phyloP scores from a whole-genome alignment of 768 basidiomycete genomes.

The Tubosaeta sp. region DNA sequence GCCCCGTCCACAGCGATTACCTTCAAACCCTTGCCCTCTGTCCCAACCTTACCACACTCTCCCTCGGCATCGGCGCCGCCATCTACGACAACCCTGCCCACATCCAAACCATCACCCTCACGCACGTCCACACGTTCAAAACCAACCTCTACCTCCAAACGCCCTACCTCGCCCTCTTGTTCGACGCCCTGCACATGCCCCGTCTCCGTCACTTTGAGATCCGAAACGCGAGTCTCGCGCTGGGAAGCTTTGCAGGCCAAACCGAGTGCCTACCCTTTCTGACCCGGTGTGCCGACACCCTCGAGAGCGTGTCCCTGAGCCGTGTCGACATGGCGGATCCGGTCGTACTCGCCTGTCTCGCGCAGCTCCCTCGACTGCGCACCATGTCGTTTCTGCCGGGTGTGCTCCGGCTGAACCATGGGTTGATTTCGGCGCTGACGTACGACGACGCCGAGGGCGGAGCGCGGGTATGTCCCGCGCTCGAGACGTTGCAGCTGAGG shows the following conservation, averaged over 20 bases:
- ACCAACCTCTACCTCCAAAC: constrained; percentile 26
- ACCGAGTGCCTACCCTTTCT: constrained; percentile 27
- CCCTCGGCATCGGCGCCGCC: constrained; percentile 21
- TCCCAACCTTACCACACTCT: constrained; percentile 26
- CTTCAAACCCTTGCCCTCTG: constrained; percentile 21
- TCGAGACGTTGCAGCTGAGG: constrained; percentile 21
- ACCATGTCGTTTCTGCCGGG: constrained; percentile 23
- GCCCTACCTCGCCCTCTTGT: constrained; percentile 20
- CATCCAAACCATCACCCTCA: constrained; percentile 22
- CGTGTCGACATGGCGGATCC: constrained; percentile 23
- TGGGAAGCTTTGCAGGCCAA: constrained; percentile 25
- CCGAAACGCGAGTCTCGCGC: constrained; percentile 26
- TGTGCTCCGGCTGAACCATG: constrained; percentile 30
- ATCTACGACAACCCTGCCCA: constrained; percentile 15
- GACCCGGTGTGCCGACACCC: constrained; percentile 23
- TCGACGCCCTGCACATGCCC: constrained; percentile 25
- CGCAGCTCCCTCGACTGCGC: constrained; percentile 16
- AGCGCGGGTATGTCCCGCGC: constrained; percentile 18
- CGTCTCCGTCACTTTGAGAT: constrained; percentile 23
- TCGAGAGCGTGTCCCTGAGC: constrained; percentile 23
- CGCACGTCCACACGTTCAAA: constrained; percentile 27
- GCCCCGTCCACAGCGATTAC: constrained; percentile 27
- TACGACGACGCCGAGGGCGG: not conserved
- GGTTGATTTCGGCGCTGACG: constrained; percentile 23
- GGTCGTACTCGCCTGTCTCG: constrained; percentile 18